Base-by-base conservation (phyloP, 768 basidiomycete species). In the Cystofilobasidium bisporidii region DNA sequence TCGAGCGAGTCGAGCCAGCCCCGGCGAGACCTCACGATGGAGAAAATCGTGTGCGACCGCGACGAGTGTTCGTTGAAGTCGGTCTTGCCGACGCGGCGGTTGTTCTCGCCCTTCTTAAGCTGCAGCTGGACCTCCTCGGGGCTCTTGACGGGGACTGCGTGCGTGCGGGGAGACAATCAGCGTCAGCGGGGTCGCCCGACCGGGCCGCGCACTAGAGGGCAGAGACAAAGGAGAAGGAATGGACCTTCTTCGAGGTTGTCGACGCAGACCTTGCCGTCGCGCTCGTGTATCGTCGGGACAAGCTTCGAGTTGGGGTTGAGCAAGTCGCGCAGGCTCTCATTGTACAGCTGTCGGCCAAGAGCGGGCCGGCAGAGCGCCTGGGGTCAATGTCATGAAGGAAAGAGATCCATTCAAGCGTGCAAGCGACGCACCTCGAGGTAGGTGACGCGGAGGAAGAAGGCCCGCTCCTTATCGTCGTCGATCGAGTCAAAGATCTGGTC, bases 31-130 rank as follows among this genome's bases (percentile, higher is more conserved):
- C 70, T 70, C 32, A 75, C 74, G 53, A 78, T 75, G 1, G 76
- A 75, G 66, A 78, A 78, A 24, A 78, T 75, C n/a, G 73, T 72
- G 57, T 78, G 77, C 3, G 76, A 76, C 30, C 77, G 60, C 0
- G 77, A 78, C 22, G 75, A 76, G 22, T 75, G 65, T 26, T 76
- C 76, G 58, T 78, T 78, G 73, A 30, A 69, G 48, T 69, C 68
- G 17, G 68, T 69, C 40, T 64, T 65, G 30, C 68, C 68, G 18
- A 33, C 26, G 26, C 63, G 57, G 20, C 68, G 57, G 28, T 69
- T 69, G 26, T 26, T 45, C 18, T 69, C 63, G 43, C 68, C 68
- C n/a, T 43, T 22, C 58, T 69, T 64, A 28, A 69, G 41, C 24
- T 36, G 53, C 26, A 22, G 41, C 24, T 64, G 68, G 1, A 69